A percentile compares a stretch with the other conserved stretches of the same genome.
phyloP scores from a whole-genome alignment of 2,329 filamentous ascomycete genomes.

The Aspergillus arachidicola region DNA sequence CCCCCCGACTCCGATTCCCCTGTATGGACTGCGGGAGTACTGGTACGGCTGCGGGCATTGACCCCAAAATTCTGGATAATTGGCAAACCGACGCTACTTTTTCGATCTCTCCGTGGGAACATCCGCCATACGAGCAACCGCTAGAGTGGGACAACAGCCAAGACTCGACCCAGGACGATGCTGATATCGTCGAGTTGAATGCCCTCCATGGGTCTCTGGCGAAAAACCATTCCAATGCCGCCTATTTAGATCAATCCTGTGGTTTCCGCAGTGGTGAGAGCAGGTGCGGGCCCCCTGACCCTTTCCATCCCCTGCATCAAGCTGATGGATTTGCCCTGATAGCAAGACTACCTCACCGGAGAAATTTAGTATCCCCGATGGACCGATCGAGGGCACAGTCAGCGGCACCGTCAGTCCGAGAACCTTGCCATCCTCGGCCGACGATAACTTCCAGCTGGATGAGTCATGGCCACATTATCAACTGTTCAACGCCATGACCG shows the following conservation, averaged over 20 bases:
- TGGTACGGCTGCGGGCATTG: slow-evolving; percentile 42
- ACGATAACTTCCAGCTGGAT: slow-evolving; percentile 42
- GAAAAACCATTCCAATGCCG: slow-evolving; percentile 19
- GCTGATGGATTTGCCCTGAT: slow-evolving; percentile 16
- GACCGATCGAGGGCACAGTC: slow-evolving; percentile 31
- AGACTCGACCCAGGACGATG: slow-evolving; percentile 41
- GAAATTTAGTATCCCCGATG: slow-evolving; percentile 35
- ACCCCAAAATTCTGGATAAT: slow-evolving; percentile 45
- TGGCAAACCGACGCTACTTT: slow-evolving; percentile 42
- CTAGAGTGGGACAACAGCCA: slow-evolving; percentile 44
- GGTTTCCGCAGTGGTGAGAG: slow-evolving; percentile 28
- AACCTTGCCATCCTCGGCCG: slow-evolving; percentile 39
- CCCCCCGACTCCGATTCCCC: slow-evolving; percentile 15
- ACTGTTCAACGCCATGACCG: slow-evolving; percentile 35
- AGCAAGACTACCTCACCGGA: slow-evolving; percentile 38
- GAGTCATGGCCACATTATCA: slow-evolving; percentile 43
- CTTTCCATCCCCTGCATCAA: slow-evolving; percentile 2
- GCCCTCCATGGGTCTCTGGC: slow-evolving; percentile 33
- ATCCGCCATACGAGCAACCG: slow-evolving; percentile 37
- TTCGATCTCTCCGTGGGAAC: slow-evolving; percentile 40
- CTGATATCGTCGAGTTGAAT: slow-evolving; percentile 38
- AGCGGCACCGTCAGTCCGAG: slow-evolving; percentile 41
- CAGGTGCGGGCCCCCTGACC: slow-evolving; percentile 26
- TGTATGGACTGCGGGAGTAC: slow-evolving; percentile 44
- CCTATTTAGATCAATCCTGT: slow-evolving; percentile 28